Evolutionary conservation across 2,329 filamentous ascomycete species (phyloP).

Genomic region (Alternaria solani): DNA sequence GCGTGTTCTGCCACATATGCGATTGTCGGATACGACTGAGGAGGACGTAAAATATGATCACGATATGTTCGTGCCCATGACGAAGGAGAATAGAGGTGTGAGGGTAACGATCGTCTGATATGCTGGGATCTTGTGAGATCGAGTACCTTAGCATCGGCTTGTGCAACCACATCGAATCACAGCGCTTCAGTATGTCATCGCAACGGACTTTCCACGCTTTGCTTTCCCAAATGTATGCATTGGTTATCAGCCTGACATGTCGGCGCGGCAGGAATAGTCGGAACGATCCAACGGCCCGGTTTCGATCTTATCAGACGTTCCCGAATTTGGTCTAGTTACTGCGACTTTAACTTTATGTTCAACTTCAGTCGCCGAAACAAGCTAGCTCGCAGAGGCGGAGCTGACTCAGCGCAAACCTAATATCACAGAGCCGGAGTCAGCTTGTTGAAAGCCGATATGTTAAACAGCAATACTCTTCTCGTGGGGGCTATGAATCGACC

Average conservation of each 20-base stretch:
- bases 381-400: background rate
- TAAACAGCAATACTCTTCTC: background rate
- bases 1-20: slow-evolving; percentile 37
- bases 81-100: slow-evolving; percentile 34
- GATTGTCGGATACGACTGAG: slow-evolving; percentile 28
- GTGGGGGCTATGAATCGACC: background rate
- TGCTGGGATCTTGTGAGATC: background rate
- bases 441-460: background rate
- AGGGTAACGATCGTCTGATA: slow-evolving; percentile 23
- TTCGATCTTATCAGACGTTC: background rate
- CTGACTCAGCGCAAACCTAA: background rate
- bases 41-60: slow-evolving; percentile 35
- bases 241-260: background rate
- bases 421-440: background rate
- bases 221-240: background rate
- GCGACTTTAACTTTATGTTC: background rate
- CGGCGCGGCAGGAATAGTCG: background rate
- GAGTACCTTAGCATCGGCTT: no score
- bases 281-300: background rate
- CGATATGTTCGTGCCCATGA: slow-evolving; percentile 40
- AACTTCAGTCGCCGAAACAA: background rate
- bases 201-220: background rate
- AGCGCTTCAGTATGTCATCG: background rate
- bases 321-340: background rate
- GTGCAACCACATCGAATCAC: background rate